Percentiles rank a stretch among this genome's conserved stretches.
These are phyloP conservation scores for Thielaviopsis euricoi DNA, from an alignment of 2,329 filamentous ascomycete species.

Conservation along the genomic window DNA sequence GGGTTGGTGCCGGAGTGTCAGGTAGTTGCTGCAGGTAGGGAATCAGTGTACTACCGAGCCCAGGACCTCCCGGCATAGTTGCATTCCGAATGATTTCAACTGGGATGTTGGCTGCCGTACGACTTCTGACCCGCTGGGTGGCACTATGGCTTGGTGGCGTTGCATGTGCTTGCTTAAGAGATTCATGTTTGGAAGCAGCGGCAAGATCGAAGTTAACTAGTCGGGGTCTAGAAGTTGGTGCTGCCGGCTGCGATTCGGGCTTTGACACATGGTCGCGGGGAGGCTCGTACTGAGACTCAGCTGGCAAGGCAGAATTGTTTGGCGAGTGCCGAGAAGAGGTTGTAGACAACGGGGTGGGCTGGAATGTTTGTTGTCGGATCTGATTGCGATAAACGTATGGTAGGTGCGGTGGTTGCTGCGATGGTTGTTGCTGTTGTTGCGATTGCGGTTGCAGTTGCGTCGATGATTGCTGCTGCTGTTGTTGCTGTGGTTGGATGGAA, in stretches of 20 bases:
- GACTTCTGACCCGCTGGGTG: slow-evolving; percentile 4
- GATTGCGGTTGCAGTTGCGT: neutral
- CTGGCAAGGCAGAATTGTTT: neutral
- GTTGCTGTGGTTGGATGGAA: neutral
- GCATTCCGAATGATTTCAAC: neutral
- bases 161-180: neutral
- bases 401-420: neutral
- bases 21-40: slow-evolving; percentile 5
- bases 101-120: neutral
- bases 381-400: neutral
- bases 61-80: neutral
- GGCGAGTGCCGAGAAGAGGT: neutral
- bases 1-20: slow-evolving; percentile 9
- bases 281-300: neutral
- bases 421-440: neutral
- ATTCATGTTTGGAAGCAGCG: neutral
- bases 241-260: neutral
- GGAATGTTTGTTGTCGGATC: neutral
- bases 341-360: neutral
- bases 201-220: neutral
- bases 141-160: slow-evolving; percentile 8
- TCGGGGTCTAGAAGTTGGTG: neutral
- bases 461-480: neutral
- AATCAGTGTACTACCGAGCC: neutral
- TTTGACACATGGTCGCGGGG: neutral